Evolutionary conservation across 352 stramenopile species (phyloP).

Genomic region (Nothophytophthora sp.): DNA sequence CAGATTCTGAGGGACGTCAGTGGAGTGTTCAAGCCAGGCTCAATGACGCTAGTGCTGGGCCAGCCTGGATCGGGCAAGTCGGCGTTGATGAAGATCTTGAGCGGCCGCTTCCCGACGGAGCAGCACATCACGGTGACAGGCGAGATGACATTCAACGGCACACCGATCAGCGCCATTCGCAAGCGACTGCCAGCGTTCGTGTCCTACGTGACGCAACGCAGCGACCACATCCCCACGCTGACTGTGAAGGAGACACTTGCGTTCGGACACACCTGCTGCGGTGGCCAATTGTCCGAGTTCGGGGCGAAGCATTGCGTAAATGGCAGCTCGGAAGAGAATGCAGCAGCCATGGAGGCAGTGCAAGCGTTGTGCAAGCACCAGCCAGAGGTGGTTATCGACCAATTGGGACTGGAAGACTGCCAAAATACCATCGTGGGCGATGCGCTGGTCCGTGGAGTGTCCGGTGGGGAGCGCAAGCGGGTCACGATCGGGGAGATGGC

Average conservation of each 20-base stretch:
- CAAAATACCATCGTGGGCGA: slow-evolving; percentile 53
- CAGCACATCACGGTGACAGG: slow-evolving; percentile 26
- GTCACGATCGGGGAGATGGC: slow-evolving; percentile 43
- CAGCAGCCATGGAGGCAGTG: slow-evolving; percentile 6
- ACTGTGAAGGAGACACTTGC: slow-evolving; percentile 48
- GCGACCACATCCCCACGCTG: slow-evolving; percentile 32
- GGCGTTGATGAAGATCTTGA: slow-evolving; percentile 12
- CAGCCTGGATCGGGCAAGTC: slow-evolving; percentile 6
- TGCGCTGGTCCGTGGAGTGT: slow-evolving; percentile 44
- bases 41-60: slow-evolving; percentile 13
- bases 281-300: slow-evolving; percentile 16
- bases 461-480: slow-evolving; percentile 56
- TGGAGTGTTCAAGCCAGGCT: slow-evolving; percentile 16
- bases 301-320: slow-evolving; percentile 15
- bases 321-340: slow-evolving; percentile 31
- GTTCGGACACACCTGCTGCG: slow-evolving; percentile 43
- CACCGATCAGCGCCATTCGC: slow-evolving; percentile 6
- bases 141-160: slow-evolving; percentile 40
- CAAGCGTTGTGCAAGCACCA: slow-evolving; percentile 27
- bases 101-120: slow-evolving; percentile 27
- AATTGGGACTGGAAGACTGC: slow-evolving; percentile 42
- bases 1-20: slow-evolving; percentile 15
- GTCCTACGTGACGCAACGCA: slow-evolving; percentile 31
- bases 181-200: slow-evolving; percentile 32
- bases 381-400: slow-evolving; percentile 32